Conservation (phyloP, 2,329 filamentous ascomycete genomes). For the Acrodontium crateriforme region DNA sequence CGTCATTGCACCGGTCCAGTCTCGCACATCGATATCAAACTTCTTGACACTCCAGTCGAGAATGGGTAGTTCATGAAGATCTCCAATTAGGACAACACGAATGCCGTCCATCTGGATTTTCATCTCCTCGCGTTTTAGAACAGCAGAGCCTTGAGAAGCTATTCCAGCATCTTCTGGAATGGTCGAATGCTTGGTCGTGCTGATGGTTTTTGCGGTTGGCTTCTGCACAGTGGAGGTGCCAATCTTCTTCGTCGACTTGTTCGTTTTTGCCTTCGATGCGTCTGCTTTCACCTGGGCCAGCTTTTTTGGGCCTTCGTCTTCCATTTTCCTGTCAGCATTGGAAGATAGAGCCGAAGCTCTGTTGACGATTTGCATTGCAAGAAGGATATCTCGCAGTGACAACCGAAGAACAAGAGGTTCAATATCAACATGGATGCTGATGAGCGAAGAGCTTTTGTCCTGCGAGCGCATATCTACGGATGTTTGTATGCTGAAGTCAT, state of each 20-base stretch:
- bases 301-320: constrained; percentile 44
- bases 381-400: constrained; percentile 83
- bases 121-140: constrained; percentile 62
- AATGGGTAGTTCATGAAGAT: constrained; percentile 87
- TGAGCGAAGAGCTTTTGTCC: constrained; percentile 46
- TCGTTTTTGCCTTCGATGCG: constrained; percentile 23
- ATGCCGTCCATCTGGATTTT: constrained; percentile 78
- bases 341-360: constrained; percentile 76
- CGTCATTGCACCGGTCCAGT: constrained; percentile 81
- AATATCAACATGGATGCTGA: constrained; percentile 72
- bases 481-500: constrained; percentile 87
- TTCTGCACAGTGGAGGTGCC: constrained; percentile 32
- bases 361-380: constrained; percentile 83
- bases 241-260: constrained; percentile 33
- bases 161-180: constrained; percentile 30
- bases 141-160: constrained; percentile 33
- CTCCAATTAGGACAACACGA: constrained; percentile 85
- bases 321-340: constrained; percentile 30
- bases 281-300: constrained; percentile 34
- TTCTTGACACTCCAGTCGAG: constrained; percentile 87
- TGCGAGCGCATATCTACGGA: constrained; percentile 64
- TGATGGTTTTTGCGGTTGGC: constrained; percentile 32
- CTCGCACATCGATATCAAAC: constrained; percentile 69
- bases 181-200: constrained; percentile 34
- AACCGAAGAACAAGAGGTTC: constrained; percentile 84